A percentile compares a stretch with the other conserved stretches of the same genome.
Conservation (phyloP, 805 yeast species). For the Ogataea trehalophila region DNA sequence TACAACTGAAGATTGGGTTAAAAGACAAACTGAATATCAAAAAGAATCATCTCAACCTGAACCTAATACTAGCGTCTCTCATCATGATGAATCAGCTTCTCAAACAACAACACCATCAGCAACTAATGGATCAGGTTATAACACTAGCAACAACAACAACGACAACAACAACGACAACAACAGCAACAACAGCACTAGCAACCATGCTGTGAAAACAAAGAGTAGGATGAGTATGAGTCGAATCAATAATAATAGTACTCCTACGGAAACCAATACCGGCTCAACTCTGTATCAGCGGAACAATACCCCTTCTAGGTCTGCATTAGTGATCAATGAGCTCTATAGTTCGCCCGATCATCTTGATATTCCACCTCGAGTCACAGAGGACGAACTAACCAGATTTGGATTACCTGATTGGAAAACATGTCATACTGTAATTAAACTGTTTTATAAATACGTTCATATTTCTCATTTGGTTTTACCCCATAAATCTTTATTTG, state of each 20-base stretch:
- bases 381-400: constrained; percentile 27
- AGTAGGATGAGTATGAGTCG: constrained; percentile 1
- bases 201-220: background rate
- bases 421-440: constrained; percentile 31
- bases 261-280: background rate
- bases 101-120: background rate
- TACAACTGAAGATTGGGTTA: constrained; percentile 25
- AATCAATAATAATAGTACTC: background rate
- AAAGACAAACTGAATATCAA: constrained; percentile 15
- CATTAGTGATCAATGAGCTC: background rate
- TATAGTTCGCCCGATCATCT: background rate
- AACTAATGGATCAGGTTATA: background rate
- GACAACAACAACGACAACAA: background rate
- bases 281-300: background rate
- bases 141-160: background rate
- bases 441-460: constrained; percentile 37
- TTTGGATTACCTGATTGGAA: constrained; percentile 35
- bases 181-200: background rate
- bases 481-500: constrained; percentile 31
- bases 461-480: constrained; percentile 34
- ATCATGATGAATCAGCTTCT: background rate
- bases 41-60: background rate
- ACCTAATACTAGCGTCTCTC: background rate
- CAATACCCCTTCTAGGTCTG: background rate
- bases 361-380: constrained; percentile 9